A percentile compares a stretch with the other conserved stretches of the same genome.
Conservation (phyloP, 2,329 filamentous ascomycete species). For the Domatiomyces globalis region DNA sequence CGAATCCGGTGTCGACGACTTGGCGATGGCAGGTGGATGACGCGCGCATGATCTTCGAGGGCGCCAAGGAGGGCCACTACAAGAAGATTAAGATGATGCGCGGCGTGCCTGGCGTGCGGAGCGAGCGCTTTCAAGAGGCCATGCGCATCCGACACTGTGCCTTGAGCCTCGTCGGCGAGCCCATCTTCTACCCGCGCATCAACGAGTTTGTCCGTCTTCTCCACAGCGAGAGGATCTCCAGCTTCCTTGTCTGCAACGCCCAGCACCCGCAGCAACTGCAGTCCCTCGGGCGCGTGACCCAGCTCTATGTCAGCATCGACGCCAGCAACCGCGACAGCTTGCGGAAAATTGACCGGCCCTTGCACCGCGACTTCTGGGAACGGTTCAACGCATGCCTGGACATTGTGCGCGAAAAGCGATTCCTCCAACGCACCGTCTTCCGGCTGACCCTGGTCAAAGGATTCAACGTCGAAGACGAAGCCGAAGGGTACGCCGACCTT, state of each 20-base stretch:
- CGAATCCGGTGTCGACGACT: conserved; percentile 88
- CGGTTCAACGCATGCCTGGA: conserved; percentile 82
- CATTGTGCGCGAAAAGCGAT: conserved; percentile 69
- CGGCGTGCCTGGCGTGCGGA: conserved; percentile 80
- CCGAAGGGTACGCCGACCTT: conserved; percentile 74
- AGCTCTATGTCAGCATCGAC: conserved; percentile 93
- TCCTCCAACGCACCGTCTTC: conserved; percentile 84
- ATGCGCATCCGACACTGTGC: conserved; percentile 91
- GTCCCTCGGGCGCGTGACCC: conserved; percentile 70
- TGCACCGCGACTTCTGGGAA: conserved; percentile 96
- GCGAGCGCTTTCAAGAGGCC: conserved; percentile 82
- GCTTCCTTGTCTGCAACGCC: conserved; percentile 91
- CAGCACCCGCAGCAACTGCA: conserved; percentile 88
- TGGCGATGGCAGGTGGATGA: conserved; percentile 95
- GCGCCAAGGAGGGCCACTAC: conserved; percentile 84
- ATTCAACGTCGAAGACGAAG: conserved; percentile 94
- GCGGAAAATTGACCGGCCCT: conserved; percentile 73
- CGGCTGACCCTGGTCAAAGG: conserved; percentile 91
- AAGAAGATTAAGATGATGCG: conserved; percentile 96
- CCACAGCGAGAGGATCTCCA: conserved; percentile 74
- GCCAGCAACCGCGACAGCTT: conserved; percentile 80
- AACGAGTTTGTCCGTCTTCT: conserved; percentile 79
- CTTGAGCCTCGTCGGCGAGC: conserved; percentile 80
- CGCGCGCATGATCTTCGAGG: conserved; percentile 75
- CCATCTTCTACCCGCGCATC: conserved; percentile 98